Conservation (phyloP, 352 stramenopile species). For the Aphanomyces stellatus region DNA sequence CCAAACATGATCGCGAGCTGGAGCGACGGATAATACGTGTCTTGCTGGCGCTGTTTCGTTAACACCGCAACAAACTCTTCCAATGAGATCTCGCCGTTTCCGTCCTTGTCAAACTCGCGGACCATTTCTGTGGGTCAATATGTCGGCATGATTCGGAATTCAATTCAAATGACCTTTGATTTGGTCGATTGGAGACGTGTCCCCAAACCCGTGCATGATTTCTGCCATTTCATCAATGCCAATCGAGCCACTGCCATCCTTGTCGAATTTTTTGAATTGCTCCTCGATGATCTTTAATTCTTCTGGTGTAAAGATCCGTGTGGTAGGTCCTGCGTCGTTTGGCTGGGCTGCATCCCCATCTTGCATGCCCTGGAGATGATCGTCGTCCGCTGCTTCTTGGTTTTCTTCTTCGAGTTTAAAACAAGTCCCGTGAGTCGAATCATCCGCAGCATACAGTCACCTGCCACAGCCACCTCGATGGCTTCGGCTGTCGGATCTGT, state of each 20-base stretch:
- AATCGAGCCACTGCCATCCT: slow-evolving; percentile 54
- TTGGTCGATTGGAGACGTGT: slow-evolving; percentile 47
- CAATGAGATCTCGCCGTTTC: slow-evolving; percentile 60
- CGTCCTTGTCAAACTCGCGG: slow-evolving; percentile 39
- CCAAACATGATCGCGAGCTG: slow-evolving; percentile 56
- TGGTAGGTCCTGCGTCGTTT: slow-evolving; percentile 10
- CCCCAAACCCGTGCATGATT: slow-evolving; percentile 46
- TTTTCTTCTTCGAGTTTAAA: too few species aligned
- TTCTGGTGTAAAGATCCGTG: slow-evolving; percentile 10
- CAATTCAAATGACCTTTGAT: slow-evolving; percentile 21
- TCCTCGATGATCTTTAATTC: slow-evolving; percentile 13
- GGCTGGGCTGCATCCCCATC: too few species aligned
- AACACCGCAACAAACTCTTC: slow-evolving; percentile 59
- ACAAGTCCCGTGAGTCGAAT: too few species aligned
- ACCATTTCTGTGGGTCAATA: slow-evolving; percentile 34
- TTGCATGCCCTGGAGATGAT: too few species aligned
- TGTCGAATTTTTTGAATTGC: slow-evolving; percentile 32
- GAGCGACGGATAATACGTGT: slow-evolving; percentile 54
- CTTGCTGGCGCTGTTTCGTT: slow-evolving; percentile 44
- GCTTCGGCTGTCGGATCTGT: too few species aligned
- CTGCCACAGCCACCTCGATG: too few species aligned
- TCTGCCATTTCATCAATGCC: slow-evolving; percentile 46
- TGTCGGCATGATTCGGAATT: too few species aligned
- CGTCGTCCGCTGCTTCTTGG: too few species aligned
- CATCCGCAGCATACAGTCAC: too few species aligned